Evolutionary conservation across 371 early-diverging fungal species (phyloP).

Genomic region (Mortierella sp.): DNA sequence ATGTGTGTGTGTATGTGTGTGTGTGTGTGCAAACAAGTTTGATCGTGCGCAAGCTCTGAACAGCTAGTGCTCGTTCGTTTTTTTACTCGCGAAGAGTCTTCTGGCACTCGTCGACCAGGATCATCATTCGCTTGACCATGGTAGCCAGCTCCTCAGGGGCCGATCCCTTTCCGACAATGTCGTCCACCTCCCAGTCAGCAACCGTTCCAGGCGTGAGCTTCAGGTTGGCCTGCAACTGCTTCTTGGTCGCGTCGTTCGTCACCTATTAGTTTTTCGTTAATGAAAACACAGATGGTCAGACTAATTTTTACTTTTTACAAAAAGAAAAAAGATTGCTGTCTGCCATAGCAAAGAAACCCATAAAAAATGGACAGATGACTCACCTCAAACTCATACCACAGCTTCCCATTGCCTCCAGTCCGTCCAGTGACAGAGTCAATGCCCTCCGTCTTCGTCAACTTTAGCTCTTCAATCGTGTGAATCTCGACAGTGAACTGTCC

Average conservation of each 20-base stretch:
- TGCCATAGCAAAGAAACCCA: background rate
- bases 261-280: slow-evolving; percentile 6
- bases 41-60: background rate
- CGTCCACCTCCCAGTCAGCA: slow-evolving; percentile 36
- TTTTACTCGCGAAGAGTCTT: slow-evolving; percentile 5
- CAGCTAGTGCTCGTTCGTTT: no score
- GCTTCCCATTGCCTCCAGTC: slow-evolving; percentile 16
- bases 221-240: slow-evolving; percentile 19
- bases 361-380: background rate
- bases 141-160: slow-evolving; percentile 16
- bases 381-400: slow-evolving; percentile 53
- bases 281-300: background rate
- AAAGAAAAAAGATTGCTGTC: no score
- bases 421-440: slow-evolving; percentile 29
- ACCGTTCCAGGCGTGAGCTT: slow-evolving; percentile 29
- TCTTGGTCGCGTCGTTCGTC: slow-evolving; percentile 13
- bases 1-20: background rate
- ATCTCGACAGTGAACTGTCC: slow-evolving; percentile 20
- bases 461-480: slow-evolving; percentile 34
- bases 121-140: slow-evolving; percentile 29
- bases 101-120: slow-evolving; percentile 26
- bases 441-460: slow-evolving; percentile 18
- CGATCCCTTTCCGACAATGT: slow-evolving; percentile 26
- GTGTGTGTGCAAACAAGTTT: background rate
- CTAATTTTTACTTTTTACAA: background rate